Base-by-base conservation (phyloP, 208 protist genomes). In the Leishmania lainsoni region DNA sequence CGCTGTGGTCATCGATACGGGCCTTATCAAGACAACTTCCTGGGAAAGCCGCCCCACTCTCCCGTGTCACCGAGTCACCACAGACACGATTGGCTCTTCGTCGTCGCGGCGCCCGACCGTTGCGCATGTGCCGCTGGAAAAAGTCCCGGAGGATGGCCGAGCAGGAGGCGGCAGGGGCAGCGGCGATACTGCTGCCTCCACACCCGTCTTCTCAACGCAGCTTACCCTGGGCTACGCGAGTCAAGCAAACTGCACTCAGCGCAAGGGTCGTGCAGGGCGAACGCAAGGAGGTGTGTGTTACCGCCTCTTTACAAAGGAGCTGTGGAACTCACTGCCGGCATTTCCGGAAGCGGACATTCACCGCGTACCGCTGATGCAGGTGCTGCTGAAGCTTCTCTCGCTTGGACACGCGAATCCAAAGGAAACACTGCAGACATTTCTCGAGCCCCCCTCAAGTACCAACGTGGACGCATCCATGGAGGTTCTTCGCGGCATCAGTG, bases 251-350 rank as follows among this genome's bases (percentile, higher is more conserved):
- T 98, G 98, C 22, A 97, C 99, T 42, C 99, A 99, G 95, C 94
- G 99, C 20, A 98, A 98, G 32, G 99, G 99, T 59, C 96, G 99
- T 83, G 99, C 99, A 5, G 99, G 99, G 39, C 92, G 99, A 75
- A 99, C 99, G 29, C 85, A 94, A 65, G 96, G 98, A 10, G 99
- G 99, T 39, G 98, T 99, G 77, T 99, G 98, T 87, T 99, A 99
- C 92, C 90, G 99, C 22, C 90, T 99, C 48, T 99, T 99, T 87
- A 98, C 98, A 0, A 84, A 88, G 20, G 83, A 73, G 16, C 66
- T 90, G 49, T 95, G 90, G 87, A 86, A 89, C 56, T 84, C 86
- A 29, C 80, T 98, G 78, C 84, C 87, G 20, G 85, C 84, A 0
- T 97, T 95, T 82, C 93, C 92, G 14, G 84, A 88, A 59, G 97